Percentiles rank a stretch among this genome's conserved stretches.
These are phyloP conservation scores for Mortierella sp. DNA, from an alignment of 371 early-diverging fungal species.

Conservation along the genomic window DNA sequence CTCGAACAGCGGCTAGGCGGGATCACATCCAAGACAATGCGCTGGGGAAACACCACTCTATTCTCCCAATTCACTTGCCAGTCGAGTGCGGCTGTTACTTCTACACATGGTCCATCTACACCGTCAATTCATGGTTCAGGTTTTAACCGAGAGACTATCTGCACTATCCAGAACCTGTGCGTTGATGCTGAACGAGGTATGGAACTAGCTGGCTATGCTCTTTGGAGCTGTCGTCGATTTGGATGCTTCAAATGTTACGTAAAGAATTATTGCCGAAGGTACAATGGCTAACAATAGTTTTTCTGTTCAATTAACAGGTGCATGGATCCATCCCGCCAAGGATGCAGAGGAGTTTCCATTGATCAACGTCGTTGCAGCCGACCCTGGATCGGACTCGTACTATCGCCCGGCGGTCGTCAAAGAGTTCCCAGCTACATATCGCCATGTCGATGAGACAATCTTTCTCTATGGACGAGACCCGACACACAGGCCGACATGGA, in stretches of 20 bases:
- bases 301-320: constrained; percentile 24
- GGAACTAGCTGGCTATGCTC: not conserved
- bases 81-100: not conserved
- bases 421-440: constrained; percentile 43
- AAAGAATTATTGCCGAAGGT: not conserved
- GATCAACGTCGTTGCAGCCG: constrained; percentile 48
- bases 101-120: not conserved
- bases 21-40: constrained; percentile 22
- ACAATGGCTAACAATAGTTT: not conserved
- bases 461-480: constrained; percentile 47
- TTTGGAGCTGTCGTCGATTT: not conserved
- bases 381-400: constrained; percentile 50
- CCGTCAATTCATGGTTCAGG: constrained; percentile 27
- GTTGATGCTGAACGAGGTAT: constrained; percentile 54
- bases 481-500: constrained; percentile 41
- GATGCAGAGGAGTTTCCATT: constrained; percentile 33
- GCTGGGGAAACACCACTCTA: constrained; percentile 33
- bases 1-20: constrained; percentile 33
- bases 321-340: constrained; percentile 37
- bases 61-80: constrained; percentile 29
- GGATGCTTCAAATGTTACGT: constrained; percentile 3
- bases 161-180: constrained; percentile 48
- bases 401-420: constrained; percentile 40
- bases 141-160: constrained; percentile 38
- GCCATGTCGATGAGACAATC: constrained; percentile 52